These are phyloP conservation scores for Lavandula angustifolia DNA, from an alignment of 257 asterid genomes.

Conservation along the genomic window DNA sequence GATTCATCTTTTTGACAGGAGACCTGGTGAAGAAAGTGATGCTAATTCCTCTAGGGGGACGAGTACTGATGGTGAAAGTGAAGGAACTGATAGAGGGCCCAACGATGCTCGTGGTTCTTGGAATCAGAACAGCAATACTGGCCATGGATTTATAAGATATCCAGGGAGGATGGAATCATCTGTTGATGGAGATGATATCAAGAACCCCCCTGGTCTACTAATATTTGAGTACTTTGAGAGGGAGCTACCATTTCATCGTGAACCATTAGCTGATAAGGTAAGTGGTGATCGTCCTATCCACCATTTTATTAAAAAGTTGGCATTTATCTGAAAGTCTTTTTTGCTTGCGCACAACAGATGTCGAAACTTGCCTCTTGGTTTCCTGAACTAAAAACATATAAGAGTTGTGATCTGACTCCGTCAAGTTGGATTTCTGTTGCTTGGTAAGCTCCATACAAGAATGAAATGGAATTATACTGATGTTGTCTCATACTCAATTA, in stretches of 20 bases:
- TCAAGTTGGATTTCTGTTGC: slow-evolving; percentile 96
- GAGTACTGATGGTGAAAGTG: slow-evolving; percentile 70
- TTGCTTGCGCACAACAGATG: slow-evolving; percentile 54
- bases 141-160: slow-evolving; percentile 42
- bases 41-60: slow-evolving; percentile 74
- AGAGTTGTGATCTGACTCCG: slow-evolving; percentile 79
- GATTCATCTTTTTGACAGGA: slow-evolving; percentile 44
- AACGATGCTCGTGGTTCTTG: slow-evolving; percentile 38
- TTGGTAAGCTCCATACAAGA: slow-evolving; percentile 52
- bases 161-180: slow-evolving; percentile 44
- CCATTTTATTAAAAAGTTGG: background rate
- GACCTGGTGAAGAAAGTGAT: slow-evolving; percentile 86
- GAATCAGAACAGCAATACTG: slow-evolving; percentile 40
- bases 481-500: slow-evolving; percentile 18
- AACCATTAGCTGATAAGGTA: slow-evolving; percentile 91
- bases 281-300: slow-evolving; percentile 32
- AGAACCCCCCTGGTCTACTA: slow-evolving; percentile 66
- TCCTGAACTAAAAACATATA: slow-evolving; percentile 65
- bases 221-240: slow-evolving; percentile 68
- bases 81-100: slow-evolving; percentile 52
- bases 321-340: slow-evolving; percentile 14
- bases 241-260: slow-evolving; percentile 82
- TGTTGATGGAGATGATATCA: slow-evolving; percentile 47
- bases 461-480: background rate
- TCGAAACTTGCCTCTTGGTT: slow-evolving; percentile 62